A percentile compares a stretch with the other conserved stretches of the same genome.
Conservation (phyloP, 768 basidiomycete genomes). For the Lactarius indigo region DNA sequence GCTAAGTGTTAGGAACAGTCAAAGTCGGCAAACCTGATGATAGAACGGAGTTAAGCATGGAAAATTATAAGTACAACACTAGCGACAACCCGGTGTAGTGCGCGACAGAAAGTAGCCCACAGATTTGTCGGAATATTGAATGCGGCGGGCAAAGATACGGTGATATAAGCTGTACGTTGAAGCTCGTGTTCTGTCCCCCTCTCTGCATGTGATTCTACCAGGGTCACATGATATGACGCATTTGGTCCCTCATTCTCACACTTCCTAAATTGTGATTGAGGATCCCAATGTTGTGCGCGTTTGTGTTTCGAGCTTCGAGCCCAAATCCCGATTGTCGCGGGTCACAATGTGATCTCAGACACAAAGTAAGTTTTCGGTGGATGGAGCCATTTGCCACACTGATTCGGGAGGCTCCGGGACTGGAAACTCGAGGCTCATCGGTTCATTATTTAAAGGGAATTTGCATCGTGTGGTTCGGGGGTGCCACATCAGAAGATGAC, state of each 20-base stretch:
- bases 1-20: not conserved
- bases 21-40: constrained; percentile 23
- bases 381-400: not conserved
- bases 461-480: not conserved
- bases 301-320: not conserved
- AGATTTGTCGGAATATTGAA: constrained; percentile 5
- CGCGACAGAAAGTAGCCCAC: not conserved
- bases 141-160: not conserved
- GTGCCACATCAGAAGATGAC: constrained; percentile 19
- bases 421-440: constrained; percentile 3
- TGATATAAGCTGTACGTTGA: constrained; percentile 2
- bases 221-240: constrained; percentile 5
- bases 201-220: constrained; percentile 16
- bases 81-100: not conserved
- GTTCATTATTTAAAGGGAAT: constrained; percentile 17
- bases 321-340: not conserved
- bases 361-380: not conserved
- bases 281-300: not conserved
- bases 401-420: not conserved
- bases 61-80: not conserved
- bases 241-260: not conserved
- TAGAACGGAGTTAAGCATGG: constrained; percentile 24
- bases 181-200: not conserved
- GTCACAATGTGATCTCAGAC: not conserved
- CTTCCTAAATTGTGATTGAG: not conserved